phyloP scores from a whole-genome alignment of 2,329 filamentous ascomycete species.

The Phyllosticta citribraziliensis region DNA sequence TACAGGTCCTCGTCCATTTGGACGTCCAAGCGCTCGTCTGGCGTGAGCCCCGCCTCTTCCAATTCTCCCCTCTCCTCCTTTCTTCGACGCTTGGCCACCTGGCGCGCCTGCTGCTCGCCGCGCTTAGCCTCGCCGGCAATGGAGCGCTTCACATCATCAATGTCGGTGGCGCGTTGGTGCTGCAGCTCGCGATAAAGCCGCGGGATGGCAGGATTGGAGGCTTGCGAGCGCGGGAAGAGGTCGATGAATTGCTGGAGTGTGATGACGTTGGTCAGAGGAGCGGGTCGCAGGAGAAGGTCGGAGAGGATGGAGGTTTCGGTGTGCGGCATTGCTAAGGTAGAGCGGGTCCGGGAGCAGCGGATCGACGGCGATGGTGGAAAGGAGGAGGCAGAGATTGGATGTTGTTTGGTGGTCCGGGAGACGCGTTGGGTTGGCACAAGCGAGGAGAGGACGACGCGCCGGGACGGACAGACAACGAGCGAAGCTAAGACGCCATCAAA shows the following conservation, averaged over 20 bases:
- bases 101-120: slow-evolving; percentile 48
- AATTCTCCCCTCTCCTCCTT: slow-evolving; percentile 44
- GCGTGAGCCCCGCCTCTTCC: slow-evolving; percentile 36
- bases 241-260: slow-evolving; percentile 66
- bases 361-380: not conserved
- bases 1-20: slow-evolving; percentile 35
- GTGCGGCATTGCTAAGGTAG: slow-evolving; percentile 48
- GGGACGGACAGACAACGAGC: not conserved
- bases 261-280: slow-evolving; percentile 62
- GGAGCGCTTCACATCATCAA: slow-evolving; percentile 57
- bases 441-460: slow-evolving; percentile 9
- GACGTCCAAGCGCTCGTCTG: slow-evolving; percentile 52
- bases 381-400: not conserved
- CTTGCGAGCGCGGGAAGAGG: slow-evolving; percentile 61
- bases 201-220: slow-evolving; percentile 56
- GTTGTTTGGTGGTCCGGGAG: slow-evolving; percentile 5
- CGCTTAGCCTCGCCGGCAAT: slow-evolving; percentile 56
- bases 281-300: slow-evolving; percentile 69
- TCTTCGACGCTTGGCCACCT: slow-evolving; percentile 45
- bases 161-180: slow-evolving; percentile 56
- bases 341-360: not conserved
- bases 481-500: slow-evolving; percentile 1
- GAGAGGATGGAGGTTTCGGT: slow-evolving; percentile 65
- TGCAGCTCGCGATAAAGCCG: slow-evolving; percentile 72
- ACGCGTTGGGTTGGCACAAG: slow-evolving; percentile 7